phyloP scores from a whole-genome alignment of 1,139 yeast species.

The Yamadazyma dendronema region DNA sequence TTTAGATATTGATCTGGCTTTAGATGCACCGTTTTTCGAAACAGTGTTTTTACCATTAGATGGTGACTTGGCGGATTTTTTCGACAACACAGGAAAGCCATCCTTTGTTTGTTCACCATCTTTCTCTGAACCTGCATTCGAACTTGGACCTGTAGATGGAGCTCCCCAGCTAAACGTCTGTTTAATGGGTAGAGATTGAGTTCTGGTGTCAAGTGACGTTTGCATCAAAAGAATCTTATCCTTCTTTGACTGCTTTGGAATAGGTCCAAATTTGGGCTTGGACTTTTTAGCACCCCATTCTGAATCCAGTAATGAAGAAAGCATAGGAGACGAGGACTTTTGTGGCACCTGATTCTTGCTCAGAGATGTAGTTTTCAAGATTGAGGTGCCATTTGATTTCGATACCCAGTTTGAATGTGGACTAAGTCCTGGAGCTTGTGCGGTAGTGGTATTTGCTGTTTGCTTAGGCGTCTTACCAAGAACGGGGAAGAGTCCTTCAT shows the following conservation, averaged over 20 bases:
- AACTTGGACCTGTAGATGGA: background rate
- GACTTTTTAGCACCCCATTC: slow-evolving; percentile 13
- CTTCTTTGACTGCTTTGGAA: slow-evolving; percentile 47
- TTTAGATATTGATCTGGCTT: slow-evolving; percentile 2
- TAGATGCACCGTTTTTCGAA: slow-evolving; percentile 1
- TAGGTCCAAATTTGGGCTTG: slow-evolving; percentile 36
- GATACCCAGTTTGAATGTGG: slow-evolving; percentile 36
- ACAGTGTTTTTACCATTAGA: background rate
- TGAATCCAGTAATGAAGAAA: background rate
- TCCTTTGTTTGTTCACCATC: background rate
- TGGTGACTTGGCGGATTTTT: background rate
- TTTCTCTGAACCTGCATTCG: background rate
- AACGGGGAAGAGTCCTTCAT: slow-evolving; percentile 4
- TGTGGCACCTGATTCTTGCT: background rate
- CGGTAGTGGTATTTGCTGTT: background rate
- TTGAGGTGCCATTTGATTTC: slow-evolving; percentile 16
- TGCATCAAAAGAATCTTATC: slow-evolving; percentile 35
- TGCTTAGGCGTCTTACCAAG: slow-evolving; percentile 2
- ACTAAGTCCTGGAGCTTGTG: slow-evolving; percentile 20
- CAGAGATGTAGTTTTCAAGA: slow-evolving; percentile 9
- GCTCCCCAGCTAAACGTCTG: slow-evolving; percentile 4
- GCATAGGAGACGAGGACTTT: background rate
- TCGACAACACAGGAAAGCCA: slow-evolving; percentile 6
- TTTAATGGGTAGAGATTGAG: background rate
- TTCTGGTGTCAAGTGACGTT: background rate